Base-by-base conservation (phyloP, 2,329 filamentous ascomycete genomes). In the Clarireedia hainanense region DNA sequence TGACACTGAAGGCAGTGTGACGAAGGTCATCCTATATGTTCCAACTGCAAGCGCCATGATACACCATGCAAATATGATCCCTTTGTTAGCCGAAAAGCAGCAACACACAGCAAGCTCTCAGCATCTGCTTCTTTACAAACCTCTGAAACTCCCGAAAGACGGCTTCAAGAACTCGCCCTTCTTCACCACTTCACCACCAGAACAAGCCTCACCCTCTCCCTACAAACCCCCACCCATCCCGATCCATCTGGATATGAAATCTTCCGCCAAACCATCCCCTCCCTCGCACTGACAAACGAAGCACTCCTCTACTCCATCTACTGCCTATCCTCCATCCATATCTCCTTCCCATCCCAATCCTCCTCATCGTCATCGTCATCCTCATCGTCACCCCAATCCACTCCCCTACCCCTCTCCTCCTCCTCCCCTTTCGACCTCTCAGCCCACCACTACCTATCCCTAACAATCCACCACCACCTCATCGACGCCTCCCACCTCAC, bases 21-120 rank as follows among this genome's bases (percentile, higher is more conserved):
- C 56, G 62, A 65, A 58, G 49, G 51, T 23, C 61, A 63, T 14
- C 63, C 63, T 6, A 37, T 54, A 7, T 65, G 60, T 39, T 50
- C 59, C 10, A 58, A 52, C 17, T 64, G 63, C 47, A 9, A 47
- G 17, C 50, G 58, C n/a, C 63, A 65, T 46, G 47, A 55, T 12
- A 49, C 56, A 43, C 46, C 54, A 15, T 65, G 62, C 40, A 45
- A 60, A 7, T 65, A 59, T 42, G 30, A 53, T 5, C 20, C 15
- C 15, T 45, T 10, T 6, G 43, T 24, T 10, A 12, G 9, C 20
- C 57, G 57, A 45, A 27, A 46, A 17, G 47, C 24, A 17, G 23
- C 23, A 10, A 30, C 2, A 20, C 9, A 34, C 12, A n/a, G 27
- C 3, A 39, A 3, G 20, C 14, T 15, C 3, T 24, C 15, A 4